Base-by-base conservation (phyloP, 805 yeast genomes). In the Cyberlindnera bimundalis region DNA sequence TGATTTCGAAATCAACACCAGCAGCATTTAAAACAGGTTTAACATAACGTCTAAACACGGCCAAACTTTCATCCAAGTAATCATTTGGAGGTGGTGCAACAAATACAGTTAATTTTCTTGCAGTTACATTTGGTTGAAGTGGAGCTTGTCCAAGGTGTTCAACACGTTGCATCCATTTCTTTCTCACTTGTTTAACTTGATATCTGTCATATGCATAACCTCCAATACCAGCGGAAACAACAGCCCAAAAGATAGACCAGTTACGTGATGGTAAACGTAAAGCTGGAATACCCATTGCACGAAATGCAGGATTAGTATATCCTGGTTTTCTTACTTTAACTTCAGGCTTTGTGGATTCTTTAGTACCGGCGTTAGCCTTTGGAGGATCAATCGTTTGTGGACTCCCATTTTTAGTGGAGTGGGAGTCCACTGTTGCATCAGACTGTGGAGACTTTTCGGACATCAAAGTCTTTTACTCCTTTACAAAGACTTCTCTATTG, bases 1-100 rank as follows among this genome's bases (percentile, higher is more conserved):
- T 71, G 10, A 93, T 61, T 42, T 87, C 93, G 55, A 74, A 89
- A 62, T 91, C 97, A 18, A 90, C 65, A 4, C 95, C 95, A 7
- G 87, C 83, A 4, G 95, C 73, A 50, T 83, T 85, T 50, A 91
- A 66, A 3, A 90, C 71, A 1, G 99, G 99, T 64, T 91, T 91
- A 49, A 88, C 73, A 57, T 76, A 89, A 39, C 81, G 77, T 50
- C 87, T 75, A 70, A 90, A 87, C 39, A 85, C 74, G 46, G 73
- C 76, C 62, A 84, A 57, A 10, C 91, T 78, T 42, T 79, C 82
- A 30, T 81, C 93, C 35, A 91, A 64, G 52, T 78, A 86, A 59
- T 91, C 97, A 54, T 86, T 85, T 16, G 99, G 98, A 8, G 98
- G 97, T n/a, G 99, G 99, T 0, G 96, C 95, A 42, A 90, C 74